Evolutionary conservation across 2,329 filamentous ascomycete species (phyloP).

Genomic region (Ophiostoma piceae): DNA sequence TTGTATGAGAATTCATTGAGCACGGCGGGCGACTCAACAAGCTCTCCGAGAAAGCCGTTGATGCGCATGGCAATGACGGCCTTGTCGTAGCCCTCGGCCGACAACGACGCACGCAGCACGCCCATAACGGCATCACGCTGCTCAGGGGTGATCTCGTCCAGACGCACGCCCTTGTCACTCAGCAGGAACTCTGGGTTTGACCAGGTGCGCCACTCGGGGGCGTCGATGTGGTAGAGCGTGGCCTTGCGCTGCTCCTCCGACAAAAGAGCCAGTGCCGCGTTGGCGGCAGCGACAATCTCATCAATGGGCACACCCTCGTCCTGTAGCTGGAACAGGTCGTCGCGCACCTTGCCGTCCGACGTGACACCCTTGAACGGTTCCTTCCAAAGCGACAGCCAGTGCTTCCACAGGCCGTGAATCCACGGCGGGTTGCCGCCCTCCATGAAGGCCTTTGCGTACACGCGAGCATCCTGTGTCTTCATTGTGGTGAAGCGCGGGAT

Average conservation of each 20-base stretch:
- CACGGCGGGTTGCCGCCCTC: slow-evolving; percentile 58
- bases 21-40: slow-evolving; percentile 56
- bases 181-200: slow-evolving; percentile 70
- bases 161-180: slow-evolving; percentile 61
- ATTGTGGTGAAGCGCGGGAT: slow-evolving; percentile 58
- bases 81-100: slow-evolving; percentile 66
- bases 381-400: slow-evolving; percentile 54
- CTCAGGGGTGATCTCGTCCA: slow-evolving; percentile 51
- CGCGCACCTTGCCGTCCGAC: slow-evolving; percentile 44
- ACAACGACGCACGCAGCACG: slow-evolving; percentile 55
- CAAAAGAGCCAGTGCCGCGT: not conserved
- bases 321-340: slow-evolving; percentile 32
- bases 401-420: slow-evolving; percentile 56
- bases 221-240: slow-evolving; percentile 59
- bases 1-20: slow-evolving; percentile 72
- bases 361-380: slow-evolving; percentile 70
- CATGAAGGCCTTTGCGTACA: slow-evolving; percentile 58
- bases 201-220: slow-evolving; percentile 53
- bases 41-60: slow-evolving; percentile 68
- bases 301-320: not conserved
- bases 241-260: slow-evolving; percentile 43
- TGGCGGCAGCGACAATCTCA: not conserved
- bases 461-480: slow-evolving; percentile 56
- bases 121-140: slow-evolving; percentile 47
- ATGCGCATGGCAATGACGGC: slow-evolving; percentile 65